Evolutionary conservation across 2,329 filamentous ascomycete species (phyloP), one percentile per base, ranked within the genome.

Genomic region (Rhynchosporium agropyri): DNA sequence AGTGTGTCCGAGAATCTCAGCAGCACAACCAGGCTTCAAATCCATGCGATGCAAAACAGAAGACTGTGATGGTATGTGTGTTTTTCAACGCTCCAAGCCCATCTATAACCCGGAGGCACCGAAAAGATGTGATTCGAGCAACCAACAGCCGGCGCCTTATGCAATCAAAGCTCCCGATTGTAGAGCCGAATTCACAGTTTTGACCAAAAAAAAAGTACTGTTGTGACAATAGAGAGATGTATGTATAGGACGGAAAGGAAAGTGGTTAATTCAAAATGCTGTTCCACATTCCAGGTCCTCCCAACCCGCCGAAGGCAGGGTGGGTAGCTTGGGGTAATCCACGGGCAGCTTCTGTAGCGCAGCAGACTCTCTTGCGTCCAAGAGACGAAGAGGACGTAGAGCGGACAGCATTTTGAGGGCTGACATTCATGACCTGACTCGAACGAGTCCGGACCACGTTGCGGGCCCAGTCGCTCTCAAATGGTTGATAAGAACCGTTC

Each of bases 241-340:
- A 67, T 67, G 63, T 67, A 62, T 64, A 65, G 59, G 58, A 58
- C 2, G 0, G 80, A 83, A 64, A 83, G 83, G 45, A 31, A 29
- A 29, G 58, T 53, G 64, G 64, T 64, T 64, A 74, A 76, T 78
- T 85, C 67, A 89, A 77, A 67, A 89, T 85, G 61, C 82, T 84
- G 63, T 83, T 79, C 87, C 87, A 89, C 84, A 89, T 88, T 58
- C 86, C 85, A 45, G 84, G 83, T 42, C 83, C 84, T 49, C 80
- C 79, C 38, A 81, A 75, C 53, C 76, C 82, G 63, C 79, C 81
- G 62, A 82, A 77, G 48, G 79, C 79, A 51, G 81, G 77, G 68
- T 84, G 82, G 49, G 81, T 74, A 49, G 79, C 75, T 64, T 80
- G 78, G 65, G 77, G 76, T 70, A 81, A 81, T 46, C 77, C 75